Conservation (phyloP, 148 eudicot genomes). For the Chenopodium formosanum region DNA sequence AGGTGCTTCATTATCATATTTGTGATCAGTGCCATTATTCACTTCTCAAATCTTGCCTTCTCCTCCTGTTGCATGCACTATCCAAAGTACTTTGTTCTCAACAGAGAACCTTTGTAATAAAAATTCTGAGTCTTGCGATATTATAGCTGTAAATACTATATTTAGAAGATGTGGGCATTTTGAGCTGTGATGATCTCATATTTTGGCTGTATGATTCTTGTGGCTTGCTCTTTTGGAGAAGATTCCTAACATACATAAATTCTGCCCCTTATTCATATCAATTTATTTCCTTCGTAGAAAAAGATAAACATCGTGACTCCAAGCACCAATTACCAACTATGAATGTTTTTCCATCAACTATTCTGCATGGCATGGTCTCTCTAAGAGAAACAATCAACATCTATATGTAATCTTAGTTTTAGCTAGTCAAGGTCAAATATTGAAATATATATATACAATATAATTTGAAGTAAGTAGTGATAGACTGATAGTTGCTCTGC, state of each 20-base stretch:
- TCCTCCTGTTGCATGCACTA: not conserved
- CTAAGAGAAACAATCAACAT: not conserved
- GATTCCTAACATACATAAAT: not conserved
- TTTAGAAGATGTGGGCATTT: not conserved
- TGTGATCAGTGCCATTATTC: conserved; percentile 3
- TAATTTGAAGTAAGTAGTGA: not conserved
- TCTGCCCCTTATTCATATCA: not conserved
- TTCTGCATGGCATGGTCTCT: not conserved
- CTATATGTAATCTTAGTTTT: not conserved
- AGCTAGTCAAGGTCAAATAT: not conserved
- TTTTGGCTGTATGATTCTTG: not conserved
- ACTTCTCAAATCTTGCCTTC: not conserved
- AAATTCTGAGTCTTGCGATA: not conserved
- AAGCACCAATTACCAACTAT: not conserved
- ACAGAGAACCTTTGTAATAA: not conserved
- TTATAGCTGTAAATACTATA: not conserved
- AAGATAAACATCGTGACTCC: not conserved
- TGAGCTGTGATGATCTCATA: not conserved
- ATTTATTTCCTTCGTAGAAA: not conserved
- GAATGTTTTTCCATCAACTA: not conserved
- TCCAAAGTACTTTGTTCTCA: not conserved
- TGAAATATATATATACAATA: not conserved
- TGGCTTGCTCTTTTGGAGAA: not conserved
- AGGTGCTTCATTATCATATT: conserved; percentile 42
- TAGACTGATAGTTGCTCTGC: not conserved